Percentiles rank a stretch among this genome's conserved stretches.
Conservation (phyloP, 495 filamentous ascomycete species). For the Mytilinidion resinicola region DNA sequence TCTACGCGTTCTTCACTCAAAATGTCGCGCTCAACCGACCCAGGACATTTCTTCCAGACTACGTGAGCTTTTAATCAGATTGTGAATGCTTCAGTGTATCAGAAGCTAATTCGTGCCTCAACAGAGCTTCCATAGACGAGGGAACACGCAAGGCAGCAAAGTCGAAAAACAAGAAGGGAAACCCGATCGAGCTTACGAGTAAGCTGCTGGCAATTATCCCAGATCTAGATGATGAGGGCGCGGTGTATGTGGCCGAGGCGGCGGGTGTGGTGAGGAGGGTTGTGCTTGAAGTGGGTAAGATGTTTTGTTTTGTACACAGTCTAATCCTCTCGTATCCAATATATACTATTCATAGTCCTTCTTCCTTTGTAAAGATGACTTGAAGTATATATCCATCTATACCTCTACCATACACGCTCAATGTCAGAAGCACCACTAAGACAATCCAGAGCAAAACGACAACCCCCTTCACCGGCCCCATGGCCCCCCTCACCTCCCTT, state of each 20-base stretch:
- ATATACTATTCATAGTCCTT: too few relatives aligned
- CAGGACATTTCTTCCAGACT: slow-evolving; percentile 84
- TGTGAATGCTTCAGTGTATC: background rate
- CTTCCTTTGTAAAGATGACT: too few relatives aligned
- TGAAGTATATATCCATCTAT: too few relatives aligned
- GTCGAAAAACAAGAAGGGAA: slow-evolving; percentile 72
- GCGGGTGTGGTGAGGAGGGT: slow-evolving; percentile 69
- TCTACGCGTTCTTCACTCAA: slow-evolving; percentile 1
- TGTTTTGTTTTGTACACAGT: background rate
- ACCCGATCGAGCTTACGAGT: slow-evolving; percentile 70
- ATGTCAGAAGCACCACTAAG: background rate
- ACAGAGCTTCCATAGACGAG: slow-evolving; percentile 56
- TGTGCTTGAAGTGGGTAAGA: slow-evolving; percentile 65
- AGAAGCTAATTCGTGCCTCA: background rate
- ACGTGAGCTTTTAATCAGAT: slow-evolving; percentile 48
- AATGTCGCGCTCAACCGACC: slow-evolving; percentile 62
- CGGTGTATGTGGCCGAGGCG: slow-evolving; percentile 78
- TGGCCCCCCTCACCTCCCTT: slow-evolving; percentile 71
- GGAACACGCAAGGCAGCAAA: slow-evolving; percentile 69
- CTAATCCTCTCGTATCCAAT: too few relatives aligned
- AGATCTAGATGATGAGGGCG: slow-evolving; percentile 56
- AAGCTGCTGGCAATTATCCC: slow-evolving; percentile 75
- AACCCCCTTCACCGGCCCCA: slow-evolving; percentile 62
- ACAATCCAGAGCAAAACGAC: slow-evolving; percentile 10
- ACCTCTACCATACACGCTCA: background rate